These are phyloP conservation scores for Pseudocercospora cruenta DNA, from an alignment of 2,329 filamentous ascomycete species.

Conservation along the genomic window DNA sequence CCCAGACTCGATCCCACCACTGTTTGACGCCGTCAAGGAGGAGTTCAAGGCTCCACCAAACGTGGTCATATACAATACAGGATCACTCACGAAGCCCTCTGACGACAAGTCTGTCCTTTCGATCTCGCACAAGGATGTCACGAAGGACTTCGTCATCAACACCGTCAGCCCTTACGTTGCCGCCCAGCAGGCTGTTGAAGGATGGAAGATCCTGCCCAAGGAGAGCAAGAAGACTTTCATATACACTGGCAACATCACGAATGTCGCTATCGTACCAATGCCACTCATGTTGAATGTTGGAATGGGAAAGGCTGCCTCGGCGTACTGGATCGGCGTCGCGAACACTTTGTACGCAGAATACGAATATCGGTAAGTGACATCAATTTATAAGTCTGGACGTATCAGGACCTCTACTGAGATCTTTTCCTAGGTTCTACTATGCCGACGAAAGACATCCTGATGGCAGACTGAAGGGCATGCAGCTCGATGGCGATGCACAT, in stretches of 20 bases:
- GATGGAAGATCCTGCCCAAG: not conserved
- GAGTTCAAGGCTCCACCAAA: not conserved
- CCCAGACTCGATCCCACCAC: not conserved
- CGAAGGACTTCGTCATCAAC: not conserved
- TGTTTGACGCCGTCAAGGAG: not conserved
- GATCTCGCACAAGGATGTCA: not conserved
- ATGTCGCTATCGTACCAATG: not conserved
- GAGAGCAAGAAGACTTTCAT: not conserved
- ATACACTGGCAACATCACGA: not conserved
- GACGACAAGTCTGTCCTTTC: not conserved
- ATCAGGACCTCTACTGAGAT: too few relatives aligned
- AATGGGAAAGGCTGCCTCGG: not conserved
- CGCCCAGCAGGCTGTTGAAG: not conserved
- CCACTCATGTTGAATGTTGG: not conserved
- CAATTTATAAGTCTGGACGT: not conserved
- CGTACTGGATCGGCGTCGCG: not conserved
- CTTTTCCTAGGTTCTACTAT: not conserved
- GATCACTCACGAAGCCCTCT: not conserved
- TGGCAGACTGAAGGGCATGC: not conserved
- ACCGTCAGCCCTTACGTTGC: not conserved
- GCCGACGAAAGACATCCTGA: not conserved
- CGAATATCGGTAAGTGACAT: not conserved
- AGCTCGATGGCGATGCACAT: not conserved
- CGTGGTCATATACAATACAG: constrained; percentile 1
- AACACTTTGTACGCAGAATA: not conserved